Base-by-base conservation (phyloP, 75 land plant species). In the Selaginella moellendorffii region DNA sequence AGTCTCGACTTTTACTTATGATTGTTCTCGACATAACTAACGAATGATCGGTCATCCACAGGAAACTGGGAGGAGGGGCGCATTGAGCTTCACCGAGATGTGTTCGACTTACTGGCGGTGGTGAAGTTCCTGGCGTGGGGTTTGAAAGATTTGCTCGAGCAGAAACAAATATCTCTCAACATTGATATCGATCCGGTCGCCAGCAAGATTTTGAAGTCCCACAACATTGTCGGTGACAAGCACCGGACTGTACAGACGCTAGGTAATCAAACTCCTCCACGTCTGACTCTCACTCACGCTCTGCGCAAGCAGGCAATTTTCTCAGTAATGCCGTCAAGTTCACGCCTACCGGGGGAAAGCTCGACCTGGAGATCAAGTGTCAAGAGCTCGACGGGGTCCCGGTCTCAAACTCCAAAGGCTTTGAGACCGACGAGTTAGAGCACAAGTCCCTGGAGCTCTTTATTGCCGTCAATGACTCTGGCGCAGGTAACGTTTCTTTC, bases 291-390 rank as follows among this genome's bases (percentile, higher is more conserved):
- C n/a, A 24, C 28, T 23, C 17, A 0, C 26, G 27, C 5, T 20
- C 2, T 53, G 46, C 14, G 5, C 46, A 36, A 68, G 64, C 67
- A 76, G 76, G 78, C 19, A 69, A 75, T 42, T 77, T 74, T 24
- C 72, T 77, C 1, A 74, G 77, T 54, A 77, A 77, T 69, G 79
- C 77, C 20, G 78, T 74, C 1, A 75, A 77, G 67, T 69, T 77
- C 25, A 69, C 78, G 23, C 79, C 79, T 27, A 1, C 29, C 29
- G 79, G 78, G 30, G 79, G 78, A 17, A 77, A 31, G 19, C 52
- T 77, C 24, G 77, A 77, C 22, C 68, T 77, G 5, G 46, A 36
- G 14, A 36, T 36, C 46, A 36, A 36, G 46, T 36, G 46, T 14
- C 10, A 36, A 14, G 46, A 36, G 46, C 46, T 36, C 10, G 46